Conservation (phyloP, 768 basidiomycete species). For the Termitomyces sp. region DNA sequence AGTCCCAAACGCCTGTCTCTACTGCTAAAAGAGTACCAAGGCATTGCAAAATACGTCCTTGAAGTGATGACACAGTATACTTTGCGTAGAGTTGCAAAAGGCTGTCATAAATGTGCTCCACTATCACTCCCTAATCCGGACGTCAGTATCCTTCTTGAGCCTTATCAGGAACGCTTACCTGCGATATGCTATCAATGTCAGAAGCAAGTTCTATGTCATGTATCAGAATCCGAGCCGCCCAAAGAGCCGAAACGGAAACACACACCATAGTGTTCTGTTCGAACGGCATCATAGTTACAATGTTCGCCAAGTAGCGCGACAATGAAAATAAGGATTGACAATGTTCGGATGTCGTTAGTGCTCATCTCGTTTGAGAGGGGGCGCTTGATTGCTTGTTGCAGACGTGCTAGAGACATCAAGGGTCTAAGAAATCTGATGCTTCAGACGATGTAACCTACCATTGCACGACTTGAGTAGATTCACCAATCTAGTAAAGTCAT, state of each 20-base stretch:
- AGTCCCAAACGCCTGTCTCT: neutral
- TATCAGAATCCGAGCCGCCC: neutral
- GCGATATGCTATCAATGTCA: conserved; percentile 54
- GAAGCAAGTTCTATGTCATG: conserved; percentile 38
- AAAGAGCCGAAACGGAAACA: conserved; percentile 1
- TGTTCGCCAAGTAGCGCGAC: conserved; percentile 83
- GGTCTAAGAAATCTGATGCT: neutral
- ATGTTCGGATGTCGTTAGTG: conserved; percentile 42
- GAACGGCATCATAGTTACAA: conserved; percentile 79
- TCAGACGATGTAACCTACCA: conserved; percentile 33
- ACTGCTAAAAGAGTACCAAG: conserved; percentile 50
- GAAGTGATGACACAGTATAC: conserved; percentile 49
- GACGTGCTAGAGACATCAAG: conserved; percentile 39
- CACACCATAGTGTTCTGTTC: conserved; percentile 56
- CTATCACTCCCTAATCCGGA: conserved; percentile 51
- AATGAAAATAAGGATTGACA: conserved; percentile 77
- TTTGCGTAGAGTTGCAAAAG: conserved; percentile 72
- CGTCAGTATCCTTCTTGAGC: neutral
- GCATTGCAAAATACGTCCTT: conserved; percentile 76
- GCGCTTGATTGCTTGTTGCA: conserved; percentile 51
- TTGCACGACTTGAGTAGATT: conserved; percentile 84
- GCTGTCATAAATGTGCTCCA: conserved; percentile 75
- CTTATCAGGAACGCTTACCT: conserved; percentile 26
- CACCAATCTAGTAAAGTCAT: conserved; percentile 74
- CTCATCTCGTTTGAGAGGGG: conserved; percentile 33